Conservation (phyloP, 441 rosid species). For the Aquilaria agallochum region DNA sequence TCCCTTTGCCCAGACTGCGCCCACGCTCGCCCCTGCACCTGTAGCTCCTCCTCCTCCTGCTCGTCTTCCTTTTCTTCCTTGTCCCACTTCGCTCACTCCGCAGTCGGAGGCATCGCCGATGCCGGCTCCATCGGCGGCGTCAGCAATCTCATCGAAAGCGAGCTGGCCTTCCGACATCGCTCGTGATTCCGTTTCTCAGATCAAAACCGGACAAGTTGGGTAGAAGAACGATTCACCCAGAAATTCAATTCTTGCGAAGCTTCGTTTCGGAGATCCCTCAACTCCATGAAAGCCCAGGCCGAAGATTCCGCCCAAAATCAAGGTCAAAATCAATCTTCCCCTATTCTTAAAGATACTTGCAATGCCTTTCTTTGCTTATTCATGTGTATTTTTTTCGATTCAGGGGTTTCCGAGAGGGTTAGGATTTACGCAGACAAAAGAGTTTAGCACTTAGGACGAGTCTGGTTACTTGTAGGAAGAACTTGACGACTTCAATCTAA, state of each 20-base stretch:
- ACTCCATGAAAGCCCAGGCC: slow-evolving; percentile 39
- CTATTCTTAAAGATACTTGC: slow-evolving; percentile 7
- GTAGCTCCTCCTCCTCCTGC: slow-evolving; percentile 23
- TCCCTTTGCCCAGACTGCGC: slow-evolving; percentile 58
- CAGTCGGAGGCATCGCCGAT: slow-evolving; percentile 10
- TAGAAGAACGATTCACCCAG: slow-evolving; percentile 13
- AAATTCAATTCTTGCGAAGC: slow-evolving; percentile 45
- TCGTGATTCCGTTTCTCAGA: slow-evolving; percentile 41
- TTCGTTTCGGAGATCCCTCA: slow-evolving; percentile 40
- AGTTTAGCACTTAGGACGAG: neutral
- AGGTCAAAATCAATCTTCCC: slow-evolving; percentile 29
- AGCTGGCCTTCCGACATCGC: slow-evolving; percentile 18
- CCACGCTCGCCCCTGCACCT: slow-evolving; percentile 36
- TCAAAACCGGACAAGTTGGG: slow-evolving; percentile 14
- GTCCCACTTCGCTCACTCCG: slow-evolving; percentile 20
- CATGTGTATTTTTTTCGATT: slow-evolving; percentile 6
- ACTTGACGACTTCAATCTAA: too few species aligned
- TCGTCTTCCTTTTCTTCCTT: slow-evolving; percentile 22
- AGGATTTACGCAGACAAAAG: slow-evolving; percentile 7
- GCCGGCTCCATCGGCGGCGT: slow-evolving; percentile 34
- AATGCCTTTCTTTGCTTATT: neutral
- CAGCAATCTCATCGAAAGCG: slow-evolving; percentile 28
- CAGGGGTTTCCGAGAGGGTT: slow-evolving; percentile 22
- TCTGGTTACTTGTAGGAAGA: neutral
- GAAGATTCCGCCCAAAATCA: slow-evolving; percentile 43